Base-by-base conservation (phyloP, 345 rosid genomes). In the Rhodomyrtus tomentosa region DNA sequence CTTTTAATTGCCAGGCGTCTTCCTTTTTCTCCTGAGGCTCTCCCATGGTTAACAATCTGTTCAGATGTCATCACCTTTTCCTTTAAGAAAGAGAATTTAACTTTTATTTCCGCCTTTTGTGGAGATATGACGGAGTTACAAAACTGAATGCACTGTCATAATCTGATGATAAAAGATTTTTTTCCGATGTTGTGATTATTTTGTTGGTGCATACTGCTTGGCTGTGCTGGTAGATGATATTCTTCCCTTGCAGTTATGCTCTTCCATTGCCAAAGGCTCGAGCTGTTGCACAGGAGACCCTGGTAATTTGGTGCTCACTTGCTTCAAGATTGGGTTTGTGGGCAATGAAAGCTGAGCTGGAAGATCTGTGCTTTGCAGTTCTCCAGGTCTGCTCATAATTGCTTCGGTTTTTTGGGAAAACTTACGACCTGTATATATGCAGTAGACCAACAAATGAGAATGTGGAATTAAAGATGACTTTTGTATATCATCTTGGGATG, bases 281-380 rank as follows among this genome's bases (percentile, higher is more conserved):
- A 87, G 94, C 96, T 84, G 88, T 94, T 40, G 96, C 95, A n/a
- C 92, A 91, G 85, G 96, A 94, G 89, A 94, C 96, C 81, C 84
- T 94, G 55, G 88, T 88, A 87, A 86, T 94, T 85, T 94, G 96
- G 96, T 93, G 96, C 88, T 91, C 94, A 27, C 96, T 94, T 85
- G 96, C 96, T 86, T 93, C 95, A 7, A 91, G 94, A 91, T 90
- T 94, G 90, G 95, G 95, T 86, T 83, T 94, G 85, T 93, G 96
- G 96, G 95, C 96, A 32, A 72, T 94, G 90, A 93, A 93, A 88
- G 93, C 95, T 51, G 94, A 94, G 85, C 83, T 94, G 45, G 95
- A 94, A 90, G 95, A 94, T 92, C 87, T 93, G 58, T 94, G 95
- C 84, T 94, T 94, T 85, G 95, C 93, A 50, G 93, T 94, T 89